Base-by-base conservation (phyloP, 2,329 filamentous ascomycete genomes). In the Microcera coccophila region DNA sequence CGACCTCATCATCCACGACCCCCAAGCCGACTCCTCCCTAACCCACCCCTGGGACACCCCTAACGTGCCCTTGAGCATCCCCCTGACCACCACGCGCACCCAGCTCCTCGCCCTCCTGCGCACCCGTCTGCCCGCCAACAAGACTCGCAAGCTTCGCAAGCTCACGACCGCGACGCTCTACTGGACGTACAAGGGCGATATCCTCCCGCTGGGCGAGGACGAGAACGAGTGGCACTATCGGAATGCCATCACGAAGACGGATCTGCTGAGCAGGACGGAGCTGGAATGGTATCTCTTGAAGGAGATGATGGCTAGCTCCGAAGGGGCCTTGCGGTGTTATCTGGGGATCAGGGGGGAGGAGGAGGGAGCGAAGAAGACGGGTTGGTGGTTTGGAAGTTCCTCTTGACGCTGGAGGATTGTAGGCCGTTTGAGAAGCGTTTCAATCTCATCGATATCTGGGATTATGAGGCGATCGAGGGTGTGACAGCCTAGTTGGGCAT, bases 141-240 rank as follows among this genome's bases (percentile, higher is more conserved):
- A 18, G 22, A 14, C 18, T 15, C 8, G 16, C 41, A 5, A 5
- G 22, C 46, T 41, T 3, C 51, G 36, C 4, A 59, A 57, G 24
- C 57, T 60, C 16, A 36, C 33, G 24, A 19, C 42, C 18, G 55
- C 42, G 15, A 52, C 45, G 1, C 12, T 60, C 24, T 59, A 57
- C 47, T 55, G 47, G 55, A 58, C 55, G 4, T 58, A 53, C 24
- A 46, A 50, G 8, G 55, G 55, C 26, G 38, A 29, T 15, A 53
- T 60, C 44, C 39, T 58, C 10, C 54, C 54, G 2, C 47, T 59
- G 16, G 50, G 48, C 12, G 40, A 26, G 10, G 49, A 41, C 35
- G 57, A 59, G 16, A 42, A 24, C 35, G 52, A 57, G 18, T 60
- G 57, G 57, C 52, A 60, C 39, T 60, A 55, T 39, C 47, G 45